A percentile compares a stretch with the other conserved stretches of the same genome.
Evolutionary conservation across 2,329 filamentous ascomycete species (phyloP).

Genomic region (Microsporum canis): DNA sequence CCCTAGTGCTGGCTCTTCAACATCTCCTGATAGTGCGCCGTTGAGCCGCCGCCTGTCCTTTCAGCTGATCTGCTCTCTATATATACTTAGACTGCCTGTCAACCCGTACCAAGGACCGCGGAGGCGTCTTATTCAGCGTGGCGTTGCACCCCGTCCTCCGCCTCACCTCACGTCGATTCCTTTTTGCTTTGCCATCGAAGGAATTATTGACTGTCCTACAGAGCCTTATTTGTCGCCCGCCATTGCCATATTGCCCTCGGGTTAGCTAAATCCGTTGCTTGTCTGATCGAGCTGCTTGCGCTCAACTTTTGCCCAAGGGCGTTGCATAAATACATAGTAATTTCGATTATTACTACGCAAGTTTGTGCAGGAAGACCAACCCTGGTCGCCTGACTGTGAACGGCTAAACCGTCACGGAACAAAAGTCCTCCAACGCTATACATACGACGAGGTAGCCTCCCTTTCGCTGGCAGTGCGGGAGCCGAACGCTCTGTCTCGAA

Average conservation of each 20-base stretch:
- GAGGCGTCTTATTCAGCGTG: not conserved
- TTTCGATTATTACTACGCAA: not conserved
- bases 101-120: not conserved
- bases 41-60: not conserved
- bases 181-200: not conserved
- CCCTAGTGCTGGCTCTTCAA: not conserved
- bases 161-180: not conserved
- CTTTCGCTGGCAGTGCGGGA: not conserved
- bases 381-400: conserved; percentile 1
- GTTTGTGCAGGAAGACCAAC: not conserved
- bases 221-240: not conserved
- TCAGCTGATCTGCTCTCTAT: not conserved
- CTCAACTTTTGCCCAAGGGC: not conserved
- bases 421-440: not conserved
- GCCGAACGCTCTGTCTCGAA: not conserved
- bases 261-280: not conserved
- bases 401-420: not conserved
- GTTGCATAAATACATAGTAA: not conserved
- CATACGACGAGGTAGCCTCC: not conserved
- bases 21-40: not conserved
- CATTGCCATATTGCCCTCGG: not conserved
- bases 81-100: not conserved
- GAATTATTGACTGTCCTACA: not conserved
- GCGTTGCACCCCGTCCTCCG: not conserved
- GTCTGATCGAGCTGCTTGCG: not conserved